A percentile compares a stretch with the other conserved stretches of the same genome.
Conservation (phyloP, 768 basidiomycete species). For the Termitomyces sp. region DNA sequence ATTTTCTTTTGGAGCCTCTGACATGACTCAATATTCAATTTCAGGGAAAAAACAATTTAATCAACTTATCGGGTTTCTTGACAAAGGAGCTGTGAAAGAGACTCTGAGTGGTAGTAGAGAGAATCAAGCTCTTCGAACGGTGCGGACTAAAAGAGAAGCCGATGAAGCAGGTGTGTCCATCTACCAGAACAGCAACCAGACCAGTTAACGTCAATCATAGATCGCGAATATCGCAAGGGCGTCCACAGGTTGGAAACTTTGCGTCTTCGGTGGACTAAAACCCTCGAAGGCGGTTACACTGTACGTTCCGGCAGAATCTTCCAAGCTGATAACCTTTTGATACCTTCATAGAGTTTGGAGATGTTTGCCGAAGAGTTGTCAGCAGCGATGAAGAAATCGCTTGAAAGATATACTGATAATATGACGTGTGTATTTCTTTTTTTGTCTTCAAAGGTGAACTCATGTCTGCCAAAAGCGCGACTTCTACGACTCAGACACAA, state of each 20-base stretch:
- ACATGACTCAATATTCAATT: slow-evolving; percentile 16
- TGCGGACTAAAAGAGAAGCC: slow-evolving; percentile 82
- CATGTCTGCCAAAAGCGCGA: slow-evolving; percentile 47
- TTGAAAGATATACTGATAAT: slow-evolving; percentile 77
- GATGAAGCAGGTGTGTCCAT: slow-evolving; percentile 74
- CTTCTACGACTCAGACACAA: slow-evolving; percentile 69
- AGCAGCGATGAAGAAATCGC: slow-evolving; percentile 50
- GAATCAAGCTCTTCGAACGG: slow-evolving; percentile 64
- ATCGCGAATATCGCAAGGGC: slow-evolving; percentile 86
- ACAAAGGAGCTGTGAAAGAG: slow-evolving; percentile 68
- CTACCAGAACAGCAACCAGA: background rate
- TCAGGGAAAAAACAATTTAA: slow-evolving; percentile 85
- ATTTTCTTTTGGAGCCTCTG: slow-evolving; percentile 1
- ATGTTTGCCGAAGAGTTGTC: slow-evolving; percentile 73
- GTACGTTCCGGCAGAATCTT: slow-evolving; percentile 31
- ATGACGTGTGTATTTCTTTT: slow-evolving; percentile 46
- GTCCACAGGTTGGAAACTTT: slow-evolving; percentile 93
- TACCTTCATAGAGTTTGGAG: slow-evolving; percentile 60
- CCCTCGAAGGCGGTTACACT: slow-evolving; percentile 74
- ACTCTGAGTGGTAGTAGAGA: slow-evolving; percentile 48
- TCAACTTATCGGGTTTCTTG: slow-evolving; percentile 80
- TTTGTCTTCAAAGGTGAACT: background rate
- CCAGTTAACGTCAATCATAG: slow-evolving; percentile 29
- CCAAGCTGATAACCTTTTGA: background rate
- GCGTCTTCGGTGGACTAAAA: slow-evolving; percentile 75